Evolutionary conservation across 2,329 filamentous ascomycete genomes (phyloP), one percentile per base, ranked within the genome.

Genomic region (Aspergillus viridinutans): DNA sequence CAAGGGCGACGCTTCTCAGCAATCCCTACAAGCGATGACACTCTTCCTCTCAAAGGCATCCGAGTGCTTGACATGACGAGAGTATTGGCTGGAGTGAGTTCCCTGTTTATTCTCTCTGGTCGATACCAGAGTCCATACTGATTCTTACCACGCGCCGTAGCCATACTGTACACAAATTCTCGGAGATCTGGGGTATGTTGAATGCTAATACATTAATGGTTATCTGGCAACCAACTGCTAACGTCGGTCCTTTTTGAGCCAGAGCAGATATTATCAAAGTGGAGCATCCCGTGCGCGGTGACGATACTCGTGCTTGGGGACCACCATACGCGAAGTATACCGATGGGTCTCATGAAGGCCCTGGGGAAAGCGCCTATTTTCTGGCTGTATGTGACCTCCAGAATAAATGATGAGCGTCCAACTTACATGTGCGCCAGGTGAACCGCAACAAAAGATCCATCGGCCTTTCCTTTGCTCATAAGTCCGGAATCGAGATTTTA

Each of bases 371-470:
- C 60, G 94, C 94, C 9, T 99, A 99, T 72, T 99, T 96, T 68
- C 80, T 99, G 28, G 86, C 88, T 52, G 94, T 97, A 81, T 60
- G 81, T 66, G 25, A 20, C 42, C 1, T 40, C 10, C 21, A 14
- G 26, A 2, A 21, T 10, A 21, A 21, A 42, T 23, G 25, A 23
- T 25, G n/a, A 10, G 10, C 26, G 17, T 14, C 8, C 20, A 53
- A 50, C 50, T 65, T 23, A 67, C 47, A 23, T 17, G 32, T 26
- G 17, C 4, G 8, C 53, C 61, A 96, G 91, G 90, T 91, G 17
- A 97, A 97, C 70, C 90, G 94, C 52, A 99, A 99, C 78, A 99
- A 99, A 73, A 96, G 94, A 72, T 97, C 93, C 0, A 75, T 99
- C 1, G 94, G 86, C 0, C 81, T 99, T 1, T 97, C 92, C 0